phyloP scores from a whole-genome alignment of 208 protist genomes.

The Trypanosoma cruzi region DNA sequence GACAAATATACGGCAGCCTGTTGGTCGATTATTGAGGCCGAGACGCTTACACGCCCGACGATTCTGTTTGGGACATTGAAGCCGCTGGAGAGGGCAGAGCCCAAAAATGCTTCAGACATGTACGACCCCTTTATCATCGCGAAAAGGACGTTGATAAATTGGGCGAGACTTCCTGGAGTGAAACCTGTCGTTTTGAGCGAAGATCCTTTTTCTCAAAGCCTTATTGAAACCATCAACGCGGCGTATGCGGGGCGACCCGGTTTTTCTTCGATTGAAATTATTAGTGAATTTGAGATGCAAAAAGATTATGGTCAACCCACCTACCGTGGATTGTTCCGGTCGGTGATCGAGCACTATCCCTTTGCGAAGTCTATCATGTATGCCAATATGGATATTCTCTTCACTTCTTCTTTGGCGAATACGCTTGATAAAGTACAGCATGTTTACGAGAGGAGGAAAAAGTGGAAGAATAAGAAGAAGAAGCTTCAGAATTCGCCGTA shows the following conservation, averaged over 20 bases:
- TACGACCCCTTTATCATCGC: conserved; percentile 14
- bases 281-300: conserved; percentile 11
- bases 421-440: neutral
- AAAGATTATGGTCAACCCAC: conserved; percentile 13
- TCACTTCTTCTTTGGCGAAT: neutral
- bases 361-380: conserved; percentile 2
- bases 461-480: no score
- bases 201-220: neutral
- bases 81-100: conserved; percentile 8
- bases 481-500: neutral
- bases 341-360: neutral
- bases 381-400: conserved; percentile 4
- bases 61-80: conserved; percentile 20
- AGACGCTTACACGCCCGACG: neutral
- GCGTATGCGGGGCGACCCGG: neutral
- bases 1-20: neutral
- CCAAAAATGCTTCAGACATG: neutral
- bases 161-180: conserved; percentile 19
- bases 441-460: neutral
- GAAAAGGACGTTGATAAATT: conserved; percentile 22
- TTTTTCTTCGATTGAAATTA: conserved; percentile 4
- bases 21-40: neutral
- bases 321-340: conserved; percentile 13
- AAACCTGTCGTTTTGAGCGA: conserved; percentile 18
- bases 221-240: conserved; percentile 1